A percentile compares a stretch with the other conserved stretches of the same genome.
phyloP scores from a whole-genome alignment of 352 stramenopile genomes.

The Phytophthora niederhauseri region DNA sequence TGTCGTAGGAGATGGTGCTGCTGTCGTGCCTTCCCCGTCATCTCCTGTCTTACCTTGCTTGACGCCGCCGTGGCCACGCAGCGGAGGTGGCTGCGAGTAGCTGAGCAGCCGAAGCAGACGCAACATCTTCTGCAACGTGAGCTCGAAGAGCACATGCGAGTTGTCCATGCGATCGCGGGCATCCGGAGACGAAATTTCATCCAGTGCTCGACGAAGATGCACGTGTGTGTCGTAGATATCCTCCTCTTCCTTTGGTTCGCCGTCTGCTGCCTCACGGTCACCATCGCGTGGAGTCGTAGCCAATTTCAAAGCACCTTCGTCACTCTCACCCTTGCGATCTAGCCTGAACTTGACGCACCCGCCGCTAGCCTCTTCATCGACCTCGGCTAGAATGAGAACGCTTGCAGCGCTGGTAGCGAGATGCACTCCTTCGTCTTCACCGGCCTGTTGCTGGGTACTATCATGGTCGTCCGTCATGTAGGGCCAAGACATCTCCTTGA shows the following conservation, averaged over 20 bases:
- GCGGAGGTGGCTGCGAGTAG: conserved; percentile 58
- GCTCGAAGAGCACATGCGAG: conserved; percentile 85
- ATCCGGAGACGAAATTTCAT: conserved; percentile 69
- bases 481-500: conserved; percentile 83
- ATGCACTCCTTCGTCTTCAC: conserved; percentile 26
- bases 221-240: conserved; percentile 71
- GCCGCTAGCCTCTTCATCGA: conserved; percentile 65
- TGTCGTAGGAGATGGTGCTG: conserved; percentile 7
- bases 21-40: conserved; percentile 1
- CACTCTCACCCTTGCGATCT: conserved; percentile 41
- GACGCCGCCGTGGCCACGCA: not conserved
- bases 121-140: conserved; percentile 73
- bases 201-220: conserved; percentile 66
- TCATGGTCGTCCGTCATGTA: conserved; percentile 49
- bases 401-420: conserved; percentile 45
- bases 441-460: conserved; percentile 24
- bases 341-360: conserved; percentile 78
- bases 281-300: conserved; percentile 2
- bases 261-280: conserved; percentile 17
- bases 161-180: conserved; percentile 77
- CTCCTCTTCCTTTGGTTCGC: conserved; percentile 29
- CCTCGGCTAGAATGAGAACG: conserved; percentile 71
- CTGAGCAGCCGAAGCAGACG: conserved; percentile 74
- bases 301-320: conserved; percentile 5
- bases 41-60: conserved; percentile 14